Base-by-base conservation (phyloP, 1,284 basidiomycete species). In the Exobasidium rhododendri region DNA sequence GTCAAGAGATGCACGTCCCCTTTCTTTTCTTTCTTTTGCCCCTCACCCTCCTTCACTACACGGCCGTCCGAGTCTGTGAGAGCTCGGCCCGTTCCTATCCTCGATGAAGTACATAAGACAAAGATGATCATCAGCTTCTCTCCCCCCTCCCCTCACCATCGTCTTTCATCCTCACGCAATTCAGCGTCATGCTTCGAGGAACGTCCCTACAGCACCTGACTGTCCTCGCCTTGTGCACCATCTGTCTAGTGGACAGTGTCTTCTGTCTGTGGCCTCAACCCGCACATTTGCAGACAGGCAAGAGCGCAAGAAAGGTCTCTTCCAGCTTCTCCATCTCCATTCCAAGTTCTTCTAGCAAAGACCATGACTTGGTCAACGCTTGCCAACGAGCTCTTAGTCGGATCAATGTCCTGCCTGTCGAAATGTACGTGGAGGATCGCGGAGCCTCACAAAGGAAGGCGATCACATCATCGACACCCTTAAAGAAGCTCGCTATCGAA, bases 231-330 rank as follows among this genome's bases (percentile, higher is more conserved):
- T 7, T 40, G 10, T 40, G 10, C 17, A 17, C 35, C 35, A 40
- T 40, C 17, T 40, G 35, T 17, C 35, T 40, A 17, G 17, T 40
- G 17, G 10, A 7, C 7, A 17, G 10, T 40, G 35, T 40, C 35
- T 10, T 17, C 35, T 40, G 35, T 40, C 20, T 46, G n/a, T 40
- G 35, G 52, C 46, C 62, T 24, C 24, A 43, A 14, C 43, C 52
- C 28, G 32, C 17, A 17, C 17, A 14, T 13, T 2, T 47, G 26
- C 52, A 31, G 20, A 55, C 53, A 4, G 52, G 52, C 20, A 55
- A 4, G 14, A 20, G 40, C 31, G 52, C 20, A 17, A 14, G 52
- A 35, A 17, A 20, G 22, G 14, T 55, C n/a, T 5, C 5, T 44
- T 40, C 32, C 14, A 20, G 20, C 20, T 55, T 55, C 17, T 17